phyloP scores from a whole-genome alignment of 2,329 filamentous ascomycete species.

The Onygenales sp. region DNA sequence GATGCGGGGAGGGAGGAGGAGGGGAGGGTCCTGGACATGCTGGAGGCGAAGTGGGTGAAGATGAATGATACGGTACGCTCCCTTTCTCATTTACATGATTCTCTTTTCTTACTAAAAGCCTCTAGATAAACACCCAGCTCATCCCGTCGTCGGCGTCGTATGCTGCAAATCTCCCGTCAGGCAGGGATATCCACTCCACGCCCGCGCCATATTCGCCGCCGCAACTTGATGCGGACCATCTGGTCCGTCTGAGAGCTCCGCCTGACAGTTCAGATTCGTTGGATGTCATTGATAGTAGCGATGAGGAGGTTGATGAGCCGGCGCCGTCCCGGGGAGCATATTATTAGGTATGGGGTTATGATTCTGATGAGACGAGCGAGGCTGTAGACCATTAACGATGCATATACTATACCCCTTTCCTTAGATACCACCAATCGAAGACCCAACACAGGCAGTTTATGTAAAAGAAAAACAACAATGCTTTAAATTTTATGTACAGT shows the following conservation, averaged over 20 bases:
- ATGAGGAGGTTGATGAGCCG: conserved; percentile 2
- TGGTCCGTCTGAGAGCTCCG: conserved; percentile 32
- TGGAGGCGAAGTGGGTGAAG: conserved; percentile 82
- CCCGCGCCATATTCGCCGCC: conserved; percentile 60
- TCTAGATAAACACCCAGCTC: conserved; percentile 66
- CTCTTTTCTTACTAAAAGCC: neutral
- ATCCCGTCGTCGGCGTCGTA: conserved; percentile 65
- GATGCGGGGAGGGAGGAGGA: conserved; percentile 84
- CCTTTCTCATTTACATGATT: neutral
- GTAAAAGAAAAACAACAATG: no score
- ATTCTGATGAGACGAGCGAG: no score
- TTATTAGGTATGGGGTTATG: neutral
- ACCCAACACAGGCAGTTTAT: no score
- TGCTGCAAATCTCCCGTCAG: conserved; percentile 72
- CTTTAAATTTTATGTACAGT: no score
- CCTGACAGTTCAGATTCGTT: conserved; percentile 3
- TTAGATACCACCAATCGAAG: no score
- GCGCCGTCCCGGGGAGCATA: conserved; percentile 1
- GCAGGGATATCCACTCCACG: conserved; percentile 67
- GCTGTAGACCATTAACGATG: no score
- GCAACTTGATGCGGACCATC: conserved; percentile 51
- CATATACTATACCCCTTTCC: no score
- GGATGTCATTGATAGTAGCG: conserved; percentile 6
- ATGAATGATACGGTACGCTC: conserved; percentile 76
- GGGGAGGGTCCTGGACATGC: conserved; percentile 71